phyloP scores from a whole-genome alignment of 129 eudicot genomes.

The Centella asiatica region DNA sequence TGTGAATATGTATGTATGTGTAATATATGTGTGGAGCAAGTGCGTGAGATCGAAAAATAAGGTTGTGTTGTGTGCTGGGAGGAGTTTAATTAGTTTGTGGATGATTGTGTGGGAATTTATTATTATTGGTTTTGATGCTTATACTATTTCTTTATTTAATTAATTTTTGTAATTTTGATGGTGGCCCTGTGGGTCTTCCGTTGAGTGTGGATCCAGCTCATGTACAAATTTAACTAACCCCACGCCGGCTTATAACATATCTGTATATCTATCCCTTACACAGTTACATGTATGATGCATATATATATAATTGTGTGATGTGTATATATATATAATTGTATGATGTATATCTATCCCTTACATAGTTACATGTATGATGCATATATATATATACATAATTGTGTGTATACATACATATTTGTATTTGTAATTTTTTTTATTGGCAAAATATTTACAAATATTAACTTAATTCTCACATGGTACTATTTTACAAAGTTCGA shows the following conservation, averaged over 20 bases:
- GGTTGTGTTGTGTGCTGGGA: constrained; percentile 33
- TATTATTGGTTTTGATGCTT: neutral
- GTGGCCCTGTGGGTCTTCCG: constrained; percentile 58
- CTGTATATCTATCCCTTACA: too few relatives aligned
- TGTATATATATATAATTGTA: neutral
- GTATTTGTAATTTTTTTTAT: too few relatives aligned
- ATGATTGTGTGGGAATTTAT: constrained; percentile 1
- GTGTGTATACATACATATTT: neutral
- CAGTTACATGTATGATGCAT: neutral
- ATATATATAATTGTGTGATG: neutral
- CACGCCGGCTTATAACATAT: constrained; percentile 42
- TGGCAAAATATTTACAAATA: too few relatives aligned
- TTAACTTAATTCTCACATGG: too few relatives aligned
- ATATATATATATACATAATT: neutral
- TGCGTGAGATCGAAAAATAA: constrained; percentile 29
- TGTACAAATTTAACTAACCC: constrained; percentile 50
- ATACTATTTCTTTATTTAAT: neutral
- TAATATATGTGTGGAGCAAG: neutral
- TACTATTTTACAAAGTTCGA: too few relatives aligned
- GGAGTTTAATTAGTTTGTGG: constrained; percentile 15
- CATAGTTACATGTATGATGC: neutral
- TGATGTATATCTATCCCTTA: too few relatives aligned
- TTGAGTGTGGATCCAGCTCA: constrained; percentile 98
- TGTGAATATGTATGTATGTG: too few relatives aligned
- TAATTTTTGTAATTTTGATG: neutral